Base-by-base conservation (phyloP, 1,284 basidiomycete species). In the Coriolopsis trogii region DNA sequence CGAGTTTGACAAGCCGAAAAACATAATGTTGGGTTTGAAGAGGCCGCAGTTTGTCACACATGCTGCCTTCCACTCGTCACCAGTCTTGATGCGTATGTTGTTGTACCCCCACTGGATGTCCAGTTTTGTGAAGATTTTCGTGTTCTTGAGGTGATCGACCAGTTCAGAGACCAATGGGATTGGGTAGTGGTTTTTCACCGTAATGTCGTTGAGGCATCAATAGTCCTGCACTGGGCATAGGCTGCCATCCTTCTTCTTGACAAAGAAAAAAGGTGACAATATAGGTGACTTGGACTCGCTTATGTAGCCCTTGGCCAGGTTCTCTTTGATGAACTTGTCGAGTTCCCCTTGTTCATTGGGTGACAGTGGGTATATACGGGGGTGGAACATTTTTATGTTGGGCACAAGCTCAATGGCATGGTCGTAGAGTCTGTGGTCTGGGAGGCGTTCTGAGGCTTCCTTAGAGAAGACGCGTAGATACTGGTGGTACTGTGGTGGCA, bases 221-320 rank as follows among this genome's bases (percentile, higher is more conserved):
- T n/a, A n/a, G n/a, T n/a, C n/a, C n/a, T n/a, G n/a, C n/a, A 56
- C 15, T 62, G 63, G 57, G 1, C 70, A 58, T 0, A 72, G 56
- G 0, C 55, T 44, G 3, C 70, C 68, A 51, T 75, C 72, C 55
- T 75, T 74, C 62, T 78, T 77, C 37, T 66, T 66, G 24, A 74
- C 67, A 46, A 75, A 76, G 20, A 77, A 65, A 40, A 74, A 63
- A 0, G 73, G 69, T 0, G 71, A 51, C 0, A 51, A 66, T 36
- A 62, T 60, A 0, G 63, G 61, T 3, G 65, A 65, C 23, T 63
- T 67, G 0, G 68, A 68, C 7, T 46, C 53, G 0, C 50, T 38
- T 20, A 68, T 69, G 6, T 40, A 41, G 2, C 66, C 59, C 9
- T 36, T 60, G 3, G 34, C 15, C 0, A 72, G 59, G 44, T 70